phyloP scores from a whole-genome alignment of 148 eudicot genomes.

The Heliosperma pusillum region DNA sequence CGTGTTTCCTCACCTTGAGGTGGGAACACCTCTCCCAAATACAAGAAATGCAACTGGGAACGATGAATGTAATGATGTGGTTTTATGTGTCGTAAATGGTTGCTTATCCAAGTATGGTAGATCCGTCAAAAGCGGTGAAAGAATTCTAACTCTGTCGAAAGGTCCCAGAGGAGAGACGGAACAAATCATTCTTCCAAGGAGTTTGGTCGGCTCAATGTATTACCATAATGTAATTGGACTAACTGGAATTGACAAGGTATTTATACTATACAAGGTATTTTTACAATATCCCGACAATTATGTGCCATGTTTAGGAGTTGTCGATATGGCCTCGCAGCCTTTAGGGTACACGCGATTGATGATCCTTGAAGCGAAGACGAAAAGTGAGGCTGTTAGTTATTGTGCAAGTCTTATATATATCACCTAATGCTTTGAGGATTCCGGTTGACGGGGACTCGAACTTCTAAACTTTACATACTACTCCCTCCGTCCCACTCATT shows the following conservation, averaged over 20 bases:
- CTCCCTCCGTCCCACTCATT: no score
- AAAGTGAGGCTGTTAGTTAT: no score
- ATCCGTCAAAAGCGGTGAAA: not conserved
- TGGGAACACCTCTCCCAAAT: not conserved
- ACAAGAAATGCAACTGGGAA: no score
- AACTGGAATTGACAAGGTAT: not conserved
- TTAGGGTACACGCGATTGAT: no score
- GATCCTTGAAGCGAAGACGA: no score
- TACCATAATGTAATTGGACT: slow-evolving; percentile 2
- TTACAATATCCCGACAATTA: not conserved
- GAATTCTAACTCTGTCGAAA: not conserved
- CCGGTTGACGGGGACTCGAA: no score
- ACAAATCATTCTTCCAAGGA: not conserved
- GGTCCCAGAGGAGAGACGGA: not conserved
- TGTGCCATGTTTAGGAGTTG: not conserved
- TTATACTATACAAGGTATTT: not conserved
- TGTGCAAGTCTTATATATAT: no score
- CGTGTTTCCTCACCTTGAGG: not conserved
- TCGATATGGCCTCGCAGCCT: not conserved
- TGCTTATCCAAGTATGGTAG: slow-evolving; percentile 15
- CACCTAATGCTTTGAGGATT: no score
- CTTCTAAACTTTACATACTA: no score
- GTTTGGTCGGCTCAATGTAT: not conserved
- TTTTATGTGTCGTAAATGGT: slow-evolving; percentile 10
- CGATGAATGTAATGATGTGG: not conserved